These are phyloP conservation scores for Fusarium pseudocircinatum DNA, from an alignment of 2,329 filamentous ascomycete genomes.

Conservation along the genomic window DNA sequence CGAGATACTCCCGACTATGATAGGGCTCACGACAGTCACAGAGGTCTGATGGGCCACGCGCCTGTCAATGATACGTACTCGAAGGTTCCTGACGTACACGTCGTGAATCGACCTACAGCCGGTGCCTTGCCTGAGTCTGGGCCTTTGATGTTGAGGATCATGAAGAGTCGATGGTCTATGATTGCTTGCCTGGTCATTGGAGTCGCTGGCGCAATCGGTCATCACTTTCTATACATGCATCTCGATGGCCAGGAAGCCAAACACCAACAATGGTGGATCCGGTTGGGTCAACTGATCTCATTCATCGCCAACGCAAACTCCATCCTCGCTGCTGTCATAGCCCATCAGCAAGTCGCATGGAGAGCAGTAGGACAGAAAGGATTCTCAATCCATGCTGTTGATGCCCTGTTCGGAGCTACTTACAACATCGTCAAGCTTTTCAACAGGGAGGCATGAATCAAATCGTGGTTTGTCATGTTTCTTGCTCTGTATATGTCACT, in stretches of 20 bases:
- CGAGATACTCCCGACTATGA: slow-evolving; percentile 14
- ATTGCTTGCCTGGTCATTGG: slow-evolving; percentile 16
- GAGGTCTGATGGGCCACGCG: background rate
- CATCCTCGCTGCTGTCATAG: slow-evolving; percentile 16
- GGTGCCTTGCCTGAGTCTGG: background rate
- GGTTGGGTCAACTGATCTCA: slow-evolving; percentile 16
- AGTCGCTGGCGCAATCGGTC: background rate
- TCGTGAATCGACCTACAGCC: background rate
- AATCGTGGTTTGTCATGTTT: slow-evolving; percentile 36
- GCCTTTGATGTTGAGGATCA: background rate
- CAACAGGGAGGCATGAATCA: slow-evolving; percentile 32
- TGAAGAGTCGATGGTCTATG: slow-evolving; percentile 31
- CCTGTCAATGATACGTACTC: background rate
- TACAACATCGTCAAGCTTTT: slow-evolving; percentile 27
- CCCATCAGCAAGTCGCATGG: slow-evolving; percentile 27
- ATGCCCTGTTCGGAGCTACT: slow-evolving; percentile 29
- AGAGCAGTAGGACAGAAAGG: slow-evolving; percentile 6
- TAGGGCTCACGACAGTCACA: slow-evolving; percentile 2
- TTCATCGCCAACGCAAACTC: slow-evolving; percentile 28
- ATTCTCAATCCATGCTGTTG: slow-evolving; percentile 25
- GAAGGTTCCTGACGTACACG: background rate
- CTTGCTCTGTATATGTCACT: slow-evolving; percentile 37
- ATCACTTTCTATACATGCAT: slow-evolving; percentile 18
- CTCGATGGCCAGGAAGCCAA: slow-evolving; percentile 9
- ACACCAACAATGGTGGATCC: slow-evolving; percentile 27